Evolutionary conservation across 371 early-diverging fungal genomes (phyloP), one percentile per base, ranked within the genome.

Genomic region (Rhizomucor pusillus): DNA sequence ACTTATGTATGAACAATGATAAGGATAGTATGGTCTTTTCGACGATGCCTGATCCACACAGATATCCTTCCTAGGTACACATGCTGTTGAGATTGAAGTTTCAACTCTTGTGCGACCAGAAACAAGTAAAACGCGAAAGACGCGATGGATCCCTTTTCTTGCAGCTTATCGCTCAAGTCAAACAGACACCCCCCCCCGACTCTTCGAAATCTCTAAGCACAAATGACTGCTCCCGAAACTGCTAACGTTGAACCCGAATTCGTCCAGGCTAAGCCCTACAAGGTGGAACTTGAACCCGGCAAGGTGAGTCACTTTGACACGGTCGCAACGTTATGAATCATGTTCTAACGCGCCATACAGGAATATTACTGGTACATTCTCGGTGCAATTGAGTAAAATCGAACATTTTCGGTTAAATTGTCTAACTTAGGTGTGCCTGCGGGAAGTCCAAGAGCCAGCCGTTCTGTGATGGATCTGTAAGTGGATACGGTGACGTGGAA

Each of bases 371-470:
- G 61, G 65, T 62, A 57, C n/a, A n/a, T n/a, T n/a, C n/a, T n/a
- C n/a, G n/a, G n/a, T n/a, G n/a, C n/a, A n/a, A n/a, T n/a, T n/a
- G 1, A 9, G 22, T 23, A 24, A 2, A 29, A 14, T 5, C 19
- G 39, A 23, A 47, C 3, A 12, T 13, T 19, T 7, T 54, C 53
- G 20, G 20, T 16, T 43, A n/a, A n/a, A 11, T 10, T 29, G 33
- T 50, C 20, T 22, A n/a, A 3, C 35, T 13, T 47, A 67, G 67
- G 60, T 69, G 69, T 39, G 49, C 69, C 1, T 69, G 69, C 43
- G 69, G 69, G 51, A 52, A 65, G 48, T 69, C 69, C 51, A 65
- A 69, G 56, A 69, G 50, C 18, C 69, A 69, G 48, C 69, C 69
- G 1, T 69, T 69, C 23, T 69, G 69, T 57, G 69, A 69, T 59